Evolutionary conservation across 192 early-diverging fungal species (phyloP).

Genomic region (Backusella tarrabulga): DNA sequence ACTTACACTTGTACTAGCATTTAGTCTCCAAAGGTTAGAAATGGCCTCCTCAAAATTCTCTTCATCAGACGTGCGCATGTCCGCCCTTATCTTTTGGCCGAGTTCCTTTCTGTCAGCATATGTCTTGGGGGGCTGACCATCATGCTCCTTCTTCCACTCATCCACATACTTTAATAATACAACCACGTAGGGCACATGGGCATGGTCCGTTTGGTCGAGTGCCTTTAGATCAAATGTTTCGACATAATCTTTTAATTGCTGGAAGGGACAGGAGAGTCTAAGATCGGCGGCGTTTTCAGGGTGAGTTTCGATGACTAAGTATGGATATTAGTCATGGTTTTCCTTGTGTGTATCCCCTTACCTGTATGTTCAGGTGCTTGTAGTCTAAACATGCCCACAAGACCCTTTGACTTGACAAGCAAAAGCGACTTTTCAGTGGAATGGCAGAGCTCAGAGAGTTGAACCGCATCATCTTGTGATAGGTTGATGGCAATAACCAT

Average conservation of each 20-base stretch:
- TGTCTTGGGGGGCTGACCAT: constrained; percentile 57
- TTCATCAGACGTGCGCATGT: constrained; percentile 62
- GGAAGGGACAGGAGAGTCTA: constrained; percentile 82
- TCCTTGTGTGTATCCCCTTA: constrained; percentile 27
- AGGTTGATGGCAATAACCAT: constrained; percentile 78
- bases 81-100: constrained; percentile 56
- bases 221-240: constrained; percentile 65
- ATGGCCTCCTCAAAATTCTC: constrained; percentile 92
- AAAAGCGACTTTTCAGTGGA: constrained; percentile 64
- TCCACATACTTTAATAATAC: constrained; percentile 79
- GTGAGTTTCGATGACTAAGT: constrained; percentile 87
- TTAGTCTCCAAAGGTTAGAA: constrained; percentile 54
- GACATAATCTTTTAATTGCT: constrained; percentile 59
- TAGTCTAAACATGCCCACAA: constrained; percentile 74
- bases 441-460: constrained; percentile 66
- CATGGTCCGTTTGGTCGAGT: constrained; percentile 66
- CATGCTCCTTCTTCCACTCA: constrained; percentile 67
- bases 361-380: constrained; percentile 75
- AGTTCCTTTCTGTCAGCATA: constrained; percentile 65
- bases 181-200: constrained; percentile 84
- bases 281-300: constrained; percentile 77
- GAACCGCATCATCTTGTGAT: constrained; percentile 48
- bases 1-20: constrained; percentile 4
- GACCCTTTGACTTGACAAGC: constrained; percentile 68
- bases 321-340: background rate